Conservation (phyloP, 805 yeast species). For the Candida namnaoensis region DNA sequence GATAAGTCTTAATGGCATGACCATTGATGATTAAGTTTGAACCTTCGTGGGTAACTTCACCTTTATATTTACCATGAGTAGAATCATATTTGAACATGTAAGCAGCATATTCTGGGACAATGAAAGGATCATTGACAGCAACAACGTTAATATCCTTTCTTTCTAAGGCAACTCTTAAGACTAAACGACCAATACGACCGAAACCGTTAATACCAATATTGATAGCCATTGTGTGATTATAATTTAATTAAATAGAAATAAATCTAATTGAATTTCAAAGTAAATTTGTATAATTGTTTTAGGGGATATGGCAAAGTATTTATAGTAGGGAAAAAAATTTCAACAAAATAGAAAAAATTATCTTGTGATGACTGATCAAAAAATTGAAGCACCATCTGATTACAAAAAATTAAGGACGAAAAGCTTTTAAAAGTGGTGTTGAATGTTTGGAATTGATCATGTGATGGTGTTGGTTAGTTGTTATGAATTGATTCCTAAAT, state of each 20-base stretch:
- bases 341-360: no score
- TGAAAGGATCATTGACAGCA: conserved; percentile 90
- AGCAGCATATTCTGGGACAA: conserved; percentile 83
- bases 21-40: conserved; percentile 62
- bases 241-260: not conserved
- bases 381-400: no score
- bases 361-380: no score
- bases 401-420: no score
- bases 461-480: no score
- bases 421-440: no score
- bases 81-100: conserved; percentile 95
- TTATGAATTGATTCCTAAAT: no score
- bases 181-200: conserved; percentile 92
- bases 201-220: conserved; percentile 82
- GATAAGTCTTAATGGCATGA: conserved; percentile 54
- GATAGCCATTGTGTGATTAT: not conserved
- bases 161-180: conserved; percentile 68
- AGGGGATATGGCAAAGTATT: no score
- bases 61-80: conserved; percentile 80
- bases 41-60: conserved; percentile 56
- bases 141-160: conserved; percentile 75
- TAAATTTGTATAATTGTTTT: no score
- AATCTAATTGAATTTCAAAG: no score
- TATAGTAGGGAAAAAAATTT: no score
- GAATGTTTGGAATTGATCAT: no score